Base-by-base conservation (phyloP, 345 rosid genomes). In the Linum lewisii region DNA sequence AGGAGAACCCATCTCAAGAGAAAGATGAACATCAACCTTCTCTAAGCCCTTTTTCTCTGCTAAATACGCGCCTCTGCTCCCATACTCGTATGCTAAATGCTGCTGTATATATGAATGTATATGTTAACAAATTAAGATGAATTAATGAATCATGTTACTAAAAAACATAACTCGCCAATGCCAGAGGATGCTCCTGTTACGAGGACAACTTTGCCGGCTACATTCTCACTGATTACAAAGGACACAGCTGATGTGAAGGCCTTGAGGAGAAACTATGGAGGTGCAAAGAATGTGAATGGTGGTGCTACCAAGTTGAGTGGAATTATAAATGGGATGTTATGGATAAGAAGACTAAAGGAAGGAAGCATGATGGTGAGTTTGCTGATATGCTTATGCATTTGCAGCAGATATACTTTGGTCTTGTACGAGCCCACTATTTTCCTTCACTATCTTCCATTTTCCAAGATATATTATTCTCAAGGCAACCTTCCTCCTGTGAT, bases 61-160 rank as follows among this genome's bases (percentile, higher is more conserved):
- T 23, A 68, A 29, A 24, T 58, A 55, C 26, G 72, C 72, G 23
- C 72, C 62, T 68, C 58, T 61, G 52, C 44, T 68, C 13, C 66
- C 72, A 26, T 62, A 62, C 26, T 62, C 62, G 14, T 68, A 68
- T 7, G 86, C 88, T 51, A 88, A 42, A 59, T 72, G 67, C 87
- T 82, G 49, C n/a, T 4, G 14, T n/a, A n/a, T n/a, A n/a, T n/a
- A n/a, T 9, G 24, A 5, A 52, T 2, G 21, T 29, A 29, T 29
- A 29, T 29, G 5, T 5, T 3, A 29, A 29, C 34, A 29, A 1
- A 8, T 29, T 29, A 5, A 3, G 32, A 2, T 26, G 3, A 29
- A 29, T 29, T 5, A 29, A 29, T 29, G 7, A 4, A 5, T 29
- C 7, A 8, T 29, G 34, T 29, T 29, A 29, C 34, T 29, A 29